Percentiles rank a stretch among this genome's conserved stretches.
phyloP scores from a whole-genome alignment of 306 rosid species.

The Cucumis cinereus region DNA sequence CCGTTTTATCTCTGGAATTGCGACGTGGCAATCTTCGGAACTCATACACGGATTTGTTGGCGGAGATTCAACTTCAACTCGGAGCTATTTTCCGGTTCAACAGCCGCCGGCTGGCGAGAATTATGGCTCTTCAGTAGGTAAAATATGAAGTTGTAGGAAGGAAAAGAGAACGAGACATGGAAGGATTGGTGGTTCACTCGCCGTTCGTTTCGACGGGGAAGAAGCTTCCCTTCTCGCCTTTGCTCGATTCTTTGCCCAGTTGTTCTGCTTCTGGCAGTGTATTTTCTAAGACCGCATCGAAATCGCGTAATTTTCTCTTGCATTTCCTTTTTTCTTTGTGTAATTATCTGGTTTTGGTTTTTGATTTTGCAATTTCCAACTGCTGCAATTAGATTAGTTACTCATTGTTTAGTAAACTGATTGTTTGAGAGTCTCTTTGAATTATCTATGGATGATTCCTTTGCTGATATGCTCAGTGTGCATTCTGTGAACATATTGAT shows the following conservation, averaged over 20 bases:
- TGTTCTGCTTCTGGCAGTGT: constrained; percentile 24
- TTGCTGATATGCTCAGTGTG: background rate
- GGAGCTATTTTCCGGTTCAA: background rate
- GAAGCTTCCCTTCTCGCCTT: constrained; percentile 49
- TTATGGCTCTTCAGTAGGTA: constrained; percentile 7
- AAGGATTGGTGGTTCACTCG: constrained; percentile 42
- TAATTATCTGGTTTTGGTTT: background rate
- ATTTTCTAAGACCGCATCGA: constrained; percentile 11
- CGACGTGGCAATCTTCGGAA: constrained; percentile 38
- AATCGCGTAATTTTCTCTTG: constrained; percentile 37
- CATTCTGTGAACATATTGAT: background rate
- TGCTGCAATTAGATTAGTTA: background rate
- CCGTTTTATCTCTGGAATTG: constrained; percentile 20
- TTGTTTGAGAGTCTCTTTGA: background rate
- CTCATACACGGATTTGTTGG: background rate
- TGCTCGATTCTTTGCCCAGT: constrained; percentile 40
- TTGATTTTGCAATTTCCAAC: background rate
- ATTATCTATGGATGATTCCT: background rate
- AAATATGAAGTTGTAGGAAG: constrained; percentile 35
- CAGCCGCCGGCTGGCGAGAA: background rate
- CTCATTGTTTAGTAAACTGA: background rate
- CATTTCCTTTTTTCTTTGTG: background rate
- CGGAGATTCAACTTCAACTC: background rate
- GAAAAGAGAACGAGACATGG: constrained; percentile 25
- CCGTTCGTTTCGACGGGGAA: constrained; percentile 48